Evolutionary conservation across 2,329 filamentous ascomycete species (phyloP).

Genomic region (Fusarium penzigii): DNA sequence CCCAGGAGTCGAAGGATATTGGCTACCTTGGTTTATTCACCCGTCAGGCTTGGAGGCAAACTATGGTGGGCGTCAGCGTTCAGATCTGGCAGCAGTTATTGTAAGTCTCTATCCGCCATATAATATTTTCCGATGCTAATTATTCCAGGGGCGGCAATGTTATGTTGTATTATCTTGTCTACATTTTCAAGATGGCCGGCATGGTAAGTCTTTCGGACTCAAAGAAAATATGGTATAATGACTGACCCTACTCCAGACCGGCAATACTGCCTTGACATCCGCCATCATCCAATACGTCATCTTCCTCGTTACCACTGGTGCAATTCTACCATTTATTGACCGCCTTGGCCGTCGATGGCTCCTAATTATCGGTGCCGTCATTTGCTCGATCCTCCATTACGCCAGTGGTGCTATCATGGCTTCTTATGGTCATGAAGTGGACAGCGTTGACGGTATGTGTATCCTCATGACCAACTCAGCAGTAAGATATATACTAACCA

Average conservation of each 20-base stretch:
- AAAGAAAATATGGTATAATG: background rate
- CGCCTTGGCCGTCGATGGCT: conserved; percentile 49
- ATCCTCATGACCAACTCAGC: rapidly evolving
- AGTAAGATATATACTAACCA: conserved; percentile 2
- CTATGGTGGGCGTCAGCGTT: conserved; percentile 50
- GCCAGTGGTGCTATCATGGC: conserved; percentile 52
- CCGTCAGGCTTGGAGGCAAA: conserved; percentile 50
- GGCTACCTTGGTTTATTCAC: conserved; percentile 48
- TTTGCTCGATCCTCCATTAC: conserved; percentile 49
- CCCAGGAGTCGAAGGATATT: conserved; percentile 38
- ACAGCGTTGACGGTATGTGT: conserved; percentile 38
- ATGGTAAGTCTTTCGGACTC: conserved; percentile 32
- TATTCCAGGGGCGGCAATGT: conserved; percentile 48
- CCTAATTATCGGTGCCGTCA: conserved; percentile 46
- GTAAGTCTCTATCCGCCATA: conserved; percentile 2
- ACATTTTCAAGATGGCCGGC: conserved; percentile 62
- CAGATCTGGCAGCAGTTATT: conserved; percentile 57
- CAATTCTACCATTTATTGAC: conserved; percentile 51
- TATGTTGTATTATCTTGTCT: conserved; percentile 62
- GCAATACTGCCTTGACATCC: conserved; percentile 44
- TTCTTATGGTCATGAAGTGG: conserved; percentile 45
- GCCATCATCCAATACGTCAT: conserved; percentile 58
- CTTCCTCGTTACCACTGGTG: conserved; percentile 53
- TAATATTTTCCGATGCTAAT: conserved; percentile 1
- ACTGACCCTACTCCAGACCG: conserved; percentile 17